Evolutionary conservation across 106 monocot species (phyloP), one percentile per base, ranked within the genome.

Genomic region (Posidonia australis): DNA sequence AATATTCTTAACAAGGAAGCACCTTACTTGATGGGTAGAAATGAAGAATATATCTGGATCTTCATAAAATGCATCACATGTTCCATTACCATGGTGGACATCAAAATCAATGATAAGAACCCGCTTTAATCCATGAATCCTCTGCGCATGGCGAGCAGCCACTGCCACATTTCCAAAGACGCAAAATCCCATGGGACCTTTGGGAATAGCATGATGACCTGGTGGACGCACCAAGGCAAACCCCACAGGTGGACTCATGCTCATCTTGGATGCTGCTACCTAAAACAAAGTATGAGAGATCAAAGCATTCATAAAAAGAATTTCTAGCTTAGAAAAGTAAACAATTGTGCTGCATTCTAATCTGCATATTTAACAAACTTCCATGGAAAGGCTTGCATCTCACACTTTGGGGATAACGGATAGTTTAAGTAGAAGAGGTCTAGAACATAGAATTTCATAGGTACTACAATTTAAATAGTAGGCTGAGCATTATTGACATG

Each of bases 111-210:
- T 90, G 48, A 94, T 86, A 51, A 94, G 69, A 68, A 89, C 86
- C 24, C 86, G 75, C 68, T 61, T 86, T 65, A 94, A 67, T 54
- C 84, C 77, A 82, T 94, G 86, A 12, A 76, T 72, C 29, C 59
- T 71, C 74, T 94, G 94, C 44, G 84, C 89, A 72, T 90, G 52
- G 13, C 94, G 89, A 72, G 94, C 94, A 62, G 89, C 94, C 36
- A 94, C 79, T 20, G 94, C 86, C 48, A 94, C 74, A 72, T 94
- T 94, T 14, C 94, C 94, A 76, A 94, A 94, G 42, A 94, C 86
- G 77, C 94, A 90, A 65, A 94, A 94, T 5, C 94, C 94, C 94
- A 94, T 94, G 23, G 94, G 94, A 53, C 94, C 94, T 72, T 89
- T 46, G 21, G 94, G 94, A 69, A 94, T 62, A 60, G 94, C 94